These are phyloP conservation scores for Cyberlindnera mississippiensis DNA, from an alignment of 805 yeast species.

Conservation along the genomic window DNA sequence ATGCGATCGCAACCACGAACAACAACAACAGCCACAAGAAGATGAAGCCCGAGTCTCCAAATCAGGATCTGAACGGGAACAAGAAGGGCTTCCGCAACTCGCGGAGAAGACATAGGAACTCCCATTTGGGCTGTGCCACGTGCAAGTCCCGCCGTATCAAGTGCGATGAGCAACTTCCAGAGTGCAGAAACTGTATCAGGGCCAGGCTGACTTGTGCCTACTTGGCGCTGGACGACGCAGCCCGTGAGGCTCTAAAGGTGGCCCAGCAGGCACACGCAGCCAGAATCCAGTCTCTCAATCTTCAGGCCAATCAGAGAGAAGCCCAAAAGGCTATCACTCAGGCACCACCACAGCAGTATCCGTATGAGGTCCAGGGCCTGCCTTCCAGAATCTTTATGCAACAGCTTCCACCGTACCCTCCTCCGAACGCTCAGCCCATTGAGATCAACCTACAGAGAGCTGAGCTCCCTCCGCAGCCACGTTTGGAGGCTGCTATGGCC, in stretches of 20 bases:
- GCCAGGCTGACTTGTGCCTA: conserved; percentile 47
- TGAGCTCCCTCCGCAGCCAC: conserved; percentile 9
- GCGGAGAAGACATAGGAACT: conserved; percentile 60
- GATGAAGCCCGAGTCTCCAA: conserved; percentile 8
- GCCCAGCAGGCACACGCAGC: conserved; percentile 41
- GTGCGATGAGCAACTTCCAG: conserved; percentile 62
- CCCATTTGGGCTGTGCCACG: conserved; percentile 71
- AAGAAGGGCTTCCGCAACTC: conserved; percentile 25
- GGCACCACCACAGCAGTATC: conserved; percentile 12
- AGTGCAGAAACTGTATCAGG: conserved; percentile 51
- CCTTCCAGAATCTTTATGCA: conserved; percentile 22
- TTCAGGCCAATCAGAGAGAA: conserved; percentile 21
- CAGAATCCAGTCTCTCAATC: conserved; percentile 33
- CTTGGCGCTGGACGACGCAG: conserved; percentile 42
- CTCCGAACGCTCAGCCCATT: conserved; percentile 14
- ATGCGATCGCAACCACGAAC: conserved; percentile 18
- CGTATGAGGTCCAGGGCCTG: conserved; percentile 22
- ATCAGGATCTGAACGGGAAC: not conserved
- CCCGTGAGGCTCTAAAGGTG: conserved; percentile 44
- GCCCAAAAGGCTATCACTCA: conserved; percentile 12
- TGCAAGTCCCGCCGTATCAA: conserved; percentile 61
- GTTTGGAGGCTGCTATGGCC: conserved; percentile 1
- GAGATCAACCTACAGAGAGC: conserved; percentile 20
- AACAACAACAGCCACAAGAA: conserved; percentile 2
- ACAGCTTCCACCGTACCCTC: conserved; percentile 11